These are phyloP conservation scores for Diplodia scrobiculata DNA, from an alignment of 2,329 filamentous ascomycete species.

Conservation along the genomic window DNA sequence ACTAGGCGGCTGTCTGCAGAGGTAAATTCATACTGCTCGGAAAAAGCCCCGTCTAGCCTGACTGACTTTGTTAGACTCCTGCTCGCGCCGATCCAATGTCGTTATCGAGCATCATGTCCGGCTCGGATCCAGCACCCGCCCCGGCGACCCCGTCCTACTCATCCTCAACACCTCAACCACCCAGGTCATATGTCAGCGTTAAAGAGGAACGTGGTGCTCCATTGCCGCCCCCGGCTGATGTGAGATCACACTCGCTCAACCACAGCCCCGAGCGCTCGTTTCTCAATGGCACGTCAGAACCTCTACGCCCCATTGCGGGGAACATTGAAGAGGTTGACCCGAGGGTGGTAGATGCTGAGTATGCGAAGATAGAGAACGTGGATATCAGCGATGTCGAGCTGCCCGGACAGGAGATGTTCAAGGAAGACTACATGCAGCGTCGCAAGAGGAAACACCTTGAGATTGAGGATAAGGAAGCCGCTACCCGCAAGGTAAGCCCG, in stretches of 20 bases:
- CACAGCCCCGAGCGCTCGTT: constrained; percentile 13
- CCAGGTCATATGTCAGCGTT: neutral
- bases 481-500: constrained; percentile 62
- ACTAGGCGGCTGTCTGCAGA: constrained; percentile 41
- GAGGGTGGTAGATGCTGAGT: constrained; percentile 67
- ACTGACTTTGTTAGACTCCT: constrained; percentile 59
- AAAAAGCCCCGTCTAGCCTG: constrained; percentile 34
- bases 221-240: constrained; percentile 10
- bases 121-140: constrained; percentile 64
- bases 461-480: constrained; percentile 63
- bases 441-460: constrained; percentile 69
- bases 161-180: constrained; percentile 14
- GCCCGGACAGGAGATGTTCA: constrained; percentile 53
- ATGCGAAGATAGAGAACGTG: constrained; percentile 61
- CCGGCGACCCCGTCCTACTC: constrained; percentile 39
- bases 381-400: constrained; percentile 62
- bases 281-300: constrained; percentile 23
- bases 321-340: constrained; percentile 48
- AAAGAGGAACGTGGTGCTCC: constrained; percentile 11
- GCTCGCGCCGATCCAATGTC: constrained; percentile 87
- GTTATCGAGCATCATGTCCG: constrained; percentile 90
- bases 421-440: constrained; percentile 56
- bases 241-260: constrained; percentile 1
- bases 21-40: constrained; percentile 33
- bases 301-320: constrained; percentile 17